These are phyloP conservation scores for Articulospora tetracladia DNA, from an alignment of 495 filamentous ascomycete species.

Conservation along the genomic window DNA sequence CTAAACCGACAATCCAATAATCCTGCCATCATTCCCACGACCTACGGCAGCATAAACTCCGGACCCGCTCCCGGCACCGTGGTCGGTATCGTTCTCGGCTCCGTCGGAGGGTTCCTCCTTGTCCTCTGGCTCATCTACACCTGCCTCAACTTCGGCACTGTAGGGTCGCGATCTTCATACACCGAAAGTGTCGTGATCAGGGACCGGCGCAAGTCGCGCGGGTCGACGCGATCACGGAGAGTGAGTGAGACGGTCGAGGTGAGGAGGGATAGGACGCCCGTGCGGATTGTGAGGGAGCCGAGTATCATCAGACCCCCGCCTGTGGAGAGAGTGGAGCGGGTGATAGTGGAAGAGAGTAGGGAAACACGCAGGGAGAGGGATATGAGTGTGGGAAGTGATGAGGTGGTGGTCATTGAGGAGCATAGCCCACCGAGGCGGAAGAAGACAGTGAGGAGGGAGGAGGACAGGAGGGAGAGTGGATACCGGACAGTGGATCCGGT, in stretches of 20 bases:
- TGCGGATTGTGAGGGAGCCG: slow-evolving; percentile 20
- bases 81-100: slow-evolving; percentile 80
- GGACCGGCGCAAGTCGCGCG: slow-evolving; percentile 19
- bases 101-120: slow-evolving; percentile 77
- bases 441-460: slow-evolving; percentile 12
- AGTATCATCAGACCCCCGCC: slow-evolving; percentile 7
- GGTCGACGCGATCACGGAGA: slow-evolving; percentile 8
- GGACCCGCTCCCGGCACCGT: slow-evolving; percentile 67
- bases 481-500: slow-evolving; percentile 26
- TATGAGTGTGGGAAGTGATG: slow-evolving; percentile 17
- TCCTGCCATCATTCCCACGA: slow-evolving; percentile 49
- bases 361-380: slow-evolving; percentile 9
- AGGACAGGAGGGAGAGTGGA: slow-evolving; percentile 20
- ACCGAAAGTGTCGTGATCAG: slow-evolving; percentile 18
- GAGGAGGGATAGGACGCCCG: slow-evolving; percentile 14
- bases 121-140: slow-evolving; percentile 72
- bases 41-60: slow-evolving; percentile 57
- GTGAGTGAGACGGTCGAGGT: slow-evolving; percentile 26
- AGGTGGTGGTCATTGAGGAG: slow-evolving; percentile 29
- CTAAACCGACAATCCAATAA: slow-evolving; percentile 7
- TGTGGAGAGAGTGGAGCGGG: slow-evolving; percentile 13
- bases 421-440: slow-evolving; percentile 26
- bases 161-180: slow-evolving; percentile 19
- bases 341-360: slow-evolving; percentile 24
- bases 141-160: slow-evolving; percentile 47